phyloP scores from a whole-genome alignment of 345 rosid genomes.

The Trapa bicornis region DNA sequence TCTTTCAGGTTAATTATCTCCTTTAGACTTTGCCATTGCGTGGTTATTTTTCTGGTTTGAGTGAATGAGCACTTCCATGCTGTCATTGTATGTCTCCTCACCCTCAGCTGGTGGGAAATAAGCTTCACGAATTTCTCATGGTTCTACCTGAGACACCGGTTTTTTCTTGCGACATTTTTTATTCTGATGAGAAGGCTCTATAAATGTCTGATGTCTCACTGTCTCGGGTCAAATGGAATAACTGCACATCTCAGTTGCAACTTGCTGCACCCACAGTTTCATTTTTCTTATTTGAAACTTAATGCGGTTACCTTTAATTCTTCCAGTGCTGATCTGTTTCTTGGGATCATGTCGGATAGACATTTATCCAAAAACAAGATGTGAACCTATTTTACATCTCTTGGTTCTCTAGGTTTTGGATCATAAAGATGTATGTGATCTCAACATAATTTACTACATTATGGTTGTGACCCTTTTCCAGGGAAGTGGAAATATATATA shows the following conservation, averaged over 20 bases:
- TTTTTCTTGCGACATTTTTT: neutral
- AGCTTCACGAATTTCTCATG: neutral
- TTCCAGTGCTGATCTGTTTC: too few relatives aligned
- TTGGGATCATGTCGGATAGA: too few relatives aligned
- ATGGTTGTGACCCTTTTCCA: too few relatives aligned
- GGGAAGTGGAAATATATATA: too few relatives aligned
- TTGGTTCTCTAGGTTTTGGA: too few relatives aligned
- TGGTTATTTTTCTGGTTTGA: neutral
- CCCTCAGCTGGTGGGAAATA: neutral
- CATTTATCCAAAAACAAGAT: too few relatives aligned
- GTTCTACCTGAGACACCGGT: neutral
- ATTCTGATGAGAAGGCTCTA: neutral
- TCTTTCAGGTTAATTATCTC: constrained; percentile 17
- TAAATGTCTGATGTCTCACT: neutral
- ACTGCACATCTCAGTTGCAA: neutral
- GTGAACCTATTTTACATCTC: too few relatives aligned
- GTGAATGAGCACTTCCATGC: neutral
- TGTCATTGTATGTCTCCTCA: neutral
- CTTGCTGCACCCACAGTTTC: neutral
- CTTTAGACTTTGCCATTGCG: neutral
- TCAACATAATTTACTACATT: too few relatives aligned
- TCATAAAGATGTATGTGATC: too few relatives aligned
- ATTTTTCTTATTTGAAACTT: too few relatives aligned
- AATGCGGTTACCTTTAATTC: too few relatives aligned
- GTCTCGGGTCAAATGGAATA: neutral